Evolutionary conservation across 2,329 filamentous ascomycete species (phyloP).

Genomic region (Claviceps pazoutovae): DNA sequence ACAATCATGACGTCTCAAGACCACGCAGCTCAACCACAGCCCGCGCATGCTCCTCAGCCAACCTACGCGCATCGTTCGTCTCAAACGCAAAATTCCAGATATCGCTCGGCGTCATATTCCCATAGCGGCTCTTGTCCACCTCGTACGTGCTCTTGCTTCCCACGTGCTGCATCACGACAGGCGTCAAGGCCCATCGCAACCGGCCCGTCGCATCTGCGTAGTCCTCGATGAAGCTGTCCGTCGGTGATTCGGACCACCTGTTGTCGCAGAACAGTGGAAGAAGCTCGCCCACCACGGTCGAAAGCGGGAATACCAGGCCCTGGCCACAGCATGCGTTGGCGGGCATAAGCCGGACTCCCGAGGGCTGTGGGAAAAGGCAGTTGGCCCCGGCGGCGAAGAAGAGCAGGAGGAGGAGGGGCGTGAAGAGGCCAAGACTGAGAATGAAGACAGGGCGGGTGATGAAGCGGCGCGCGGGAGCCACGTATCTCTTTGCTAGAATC

Average conservation of each 20-base stretch:
- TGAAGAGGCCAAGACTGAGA: neutral
- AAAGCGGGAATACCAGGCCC: constrained; percentile 3
- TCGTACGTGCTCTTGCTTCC: constrained; percentile 6
- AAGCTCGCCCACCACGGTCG: neutral
- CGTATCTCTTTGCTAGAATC: neutral
- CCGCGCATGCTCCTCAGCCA: constrained; percentile 2
- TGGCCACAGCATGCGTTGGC: constrained; percentile 6
- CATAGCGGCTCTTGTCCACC: neutral
- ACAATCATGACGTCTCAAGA: too few species aligned
- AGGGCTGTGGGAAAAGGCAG: constrained; percentile 1
- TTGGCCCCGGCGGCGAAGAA: constrained; percentile 6
- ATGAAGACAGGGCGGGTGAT: neutral
- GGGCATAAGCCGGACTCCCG: constrained; percentile 5
- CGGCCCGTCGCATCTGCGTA: constrained; percentile 1
- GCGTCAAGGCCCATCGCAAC: constrained; percentile 5
- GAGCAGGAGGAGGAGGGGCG: constrained; percentile 3
- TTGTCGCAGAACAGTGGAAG: constrained; percentile 1
- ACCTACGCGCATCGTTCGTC: neutral
- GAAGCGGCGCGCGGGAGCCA: neutral
- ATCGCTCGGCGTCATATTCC: constrained; percentile 5
- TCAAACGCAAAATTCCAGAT: constrained; percentile 8
- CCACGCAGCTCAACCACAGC: too few species aligned
- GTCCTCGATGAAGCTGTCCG: constrained; percentile 7
- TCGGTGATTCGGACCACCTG: constrained; percentile 1
- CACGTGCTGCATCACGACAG: constrained; percentile 6